Base-by-base conservation (phyloP, 805 yeast genomes). In the Saccharomycopsis sp. region DNA sequence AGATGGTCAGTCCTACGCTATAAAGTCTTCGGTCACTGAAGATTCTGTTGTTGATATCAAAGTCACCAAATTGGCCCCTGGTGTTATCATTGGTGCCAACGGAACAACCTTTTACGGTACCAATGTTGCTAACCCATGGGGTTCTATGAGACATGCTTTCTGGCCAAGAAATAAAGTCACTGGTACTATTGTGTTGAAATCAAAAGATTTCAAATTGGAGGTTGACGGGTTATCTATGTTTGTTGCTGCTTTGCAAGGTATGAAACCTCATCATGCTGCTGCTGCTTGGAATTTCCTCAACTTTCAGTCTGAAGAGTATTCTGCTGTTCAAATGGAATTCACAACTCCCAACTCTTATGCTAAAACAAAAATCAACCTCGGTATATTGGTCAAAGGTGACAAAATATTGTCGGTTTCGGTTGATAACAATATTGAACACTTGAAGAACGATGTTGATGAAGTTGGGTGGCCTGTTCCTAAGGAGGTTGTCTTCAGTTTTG, bases 211-310 rank as follows among this genome's bases (percentile, higher is more conserved):
- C 27, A 48, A 53, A 3, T 53, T 68, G 37, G 65, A 60, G 21
- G 51, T 64, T 34, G 56, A 59, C 18, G 64, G 63, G 20, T 52
- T 46, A 13, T 70, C 86, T 37, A 82, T 92, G 94, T 88, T 77
- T 57, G 95, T 89, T 40, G 80, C 84, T 89, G 98, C 98, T 5
- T 65, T 86, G 52, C 98, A 92, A 67, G 97, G 97, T 48, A 88
- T 92, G 97, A 92, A 92, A 62, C 98, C 98, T 6, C 96, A 92
- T 62, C 98, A 92, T 63, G 96, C 96, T 26, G 98, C 98, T 42
- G 85, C 94, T 47, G 64, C 86, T 17, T 92, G 98, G 98, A 92
- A 89, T 63, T 92, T 92, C 59, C 63, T 84, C 48, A 81, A 85
- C 62, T 89, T 83, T 71, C 95, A 85, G 58, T 80, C 92, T 15